phyloP scores from a whole-genome alignment of 1,284 basidiomycete genomes.

The Ustilago loliicola region DNA sequence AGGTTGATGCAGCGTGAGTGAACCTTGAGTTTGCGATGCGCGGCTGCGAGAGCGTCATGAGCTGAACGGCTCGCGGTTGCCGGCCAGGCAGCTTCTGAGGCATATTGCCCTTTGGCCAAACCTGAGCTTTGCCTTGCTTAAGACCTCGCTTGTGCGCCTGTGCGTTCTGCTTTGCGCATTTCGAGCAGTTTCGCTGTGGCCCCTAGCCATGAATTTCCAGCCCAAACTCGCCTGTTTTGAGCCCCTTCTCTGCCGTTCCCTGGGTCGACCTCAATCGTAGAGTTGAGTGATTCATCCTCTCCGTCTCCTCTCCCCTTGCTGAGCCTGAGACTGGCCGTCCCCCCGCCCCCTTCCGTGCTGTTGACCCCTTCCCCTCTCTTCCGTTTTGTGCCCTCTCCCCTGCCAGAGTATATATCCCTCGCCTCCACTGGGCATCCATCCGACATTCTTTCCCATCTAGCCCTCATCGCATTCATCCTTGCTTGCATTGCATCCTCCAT shows the following conservation, averaged over 20 bases:
- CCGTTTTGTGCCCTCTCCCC: slow-evolving; percentile 4
- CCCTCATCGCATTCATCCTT: slow-evolving; percentile 11
- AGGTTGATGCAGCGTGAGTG: slow-evolving; percentile 7
- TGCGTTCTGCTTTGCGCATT: slow-evolving; percentile 5
- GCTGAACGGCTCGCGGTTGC: slow-evolving; percentile 33
- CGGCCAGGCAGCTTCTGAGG: slow-evolving; percentile 6
- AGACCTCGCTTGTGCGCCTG: slow-evolving; percentile 27
- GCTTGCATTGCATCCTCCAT: slow-evolving; percentile 10
- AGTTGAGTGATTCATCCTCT: slow-evolving; percentile 17
- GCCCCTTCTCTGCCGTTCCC: neutral
- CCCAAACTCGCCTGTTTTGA: slow-evolving; percentile 22
- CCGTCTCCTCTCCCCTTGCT: slow-evolving; percentile 3
- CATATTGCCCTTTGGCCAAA: slow-evolving; percentile 9
- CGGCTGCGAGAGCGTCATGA: neutral
- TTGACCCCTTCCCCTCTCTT: neutral
- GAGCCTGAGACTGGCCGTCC: neutral
- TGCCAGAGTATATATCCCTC: slow-evolving; percentile 31
- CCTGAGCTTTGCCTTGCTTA: slow-evolving; percentile 10
- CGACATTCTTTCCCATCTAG: slow-evolving; percentile 1
- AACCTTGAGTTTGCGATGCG: slow-evolving; percentile 5
- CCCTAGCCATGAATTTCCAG: neutral
- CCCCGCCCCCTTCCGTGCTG: neutral
- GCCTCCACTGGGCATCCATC: slow-evolving; percentile 17
- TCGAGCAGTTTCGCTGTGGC: slow-evolving; percentile 30
- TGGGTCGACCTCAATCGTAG: slow-evolving; percentile 3